Base-by-base conservation (phyloP, 805 yeast species). In the Pichia manshurica region DNA sequence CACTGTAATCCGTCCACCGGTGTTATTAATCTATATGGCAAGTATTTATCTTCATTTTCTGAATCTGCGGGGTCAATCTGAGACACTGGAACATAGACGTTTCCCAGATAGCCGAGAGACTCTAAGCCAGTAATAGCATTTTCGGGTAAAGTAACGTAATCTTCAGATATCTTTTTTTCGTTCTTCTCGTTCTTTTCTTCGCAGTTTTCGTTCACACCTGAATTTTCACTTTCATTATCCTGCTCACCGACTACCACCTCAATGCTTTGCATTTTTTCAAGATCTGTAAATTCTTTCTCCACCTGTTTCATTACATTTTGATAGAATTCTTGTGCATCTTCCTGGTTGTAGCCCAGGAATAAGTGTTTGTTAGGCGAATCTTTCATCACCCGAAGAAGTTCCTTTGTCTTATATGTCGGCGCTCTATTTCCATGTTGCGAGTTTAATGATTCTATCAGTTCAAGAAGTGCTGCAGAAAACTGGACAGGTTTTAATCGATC, bases 271-370 rank as follows among this genome's bases (percentile, higher is more conserved):
- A 34, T 8, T 15, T 46, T 53, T 9, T 25, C 5, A 13, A 35
- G 19, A 28, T 49, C 47, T 67, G 70, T 64, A 63, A 67, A 63
- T 47, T 82, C 86, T 36, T 69, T 69, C 58, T 86, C 95, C 29
- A 86, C 68, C 48, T 83, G 78, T 37, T 77, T 72, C 73, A 86
- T 71, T 2, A 85, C 75, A 44, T 82, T 74, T 62, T 90, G 97
- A 69, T 90, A 90, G 59, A 90, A 90, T 63, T 90, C 98, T 65
- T 90, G 96, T 0, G 97, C 97, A 68, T 90, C 98, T 64, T 90
- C 96, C 67, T 90, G 98, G 59, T 87, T 88, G 61, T 87, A 87
- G 1, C 96, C 93, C 47, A 80, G 66, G 56, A 89, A 80, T 50
- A 88, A 76, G 60, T 82, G 83, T 59, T 81, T 84, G 55, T 81